phyloP scores from a whole-genome alignment of 2,329 filamentous ascomycete species.

The Aureobasidium sp. region DNA sequence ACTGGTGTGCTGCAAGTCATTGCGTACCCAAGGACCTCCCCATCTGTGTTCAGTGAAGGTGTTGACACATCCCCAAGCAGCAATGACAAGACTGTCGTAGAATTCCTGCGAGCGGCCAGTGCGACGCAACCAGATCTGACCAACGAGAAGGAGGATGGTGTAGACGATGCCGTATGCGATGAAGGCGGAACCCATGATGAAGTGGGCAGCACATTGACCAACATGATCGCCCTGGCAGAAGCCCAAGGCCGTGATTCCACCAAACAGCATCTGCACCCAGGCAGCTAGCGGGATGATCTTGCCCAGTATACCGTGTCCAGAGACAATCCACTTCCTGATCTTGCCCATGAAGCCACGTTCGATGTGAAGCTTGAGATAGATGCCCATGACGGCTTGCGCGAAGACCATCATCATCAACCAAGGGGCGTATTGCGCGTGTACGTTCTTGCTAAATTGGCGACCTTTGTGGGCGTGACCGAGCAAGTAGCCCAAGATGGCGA shows the following conservation, averaged over 20 bases:
- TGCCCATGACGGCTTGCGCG: slow-evolving; percentile 68
- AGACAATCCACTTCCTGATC: slow-evolving; percentile 65
- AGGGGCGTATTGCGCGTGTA: slow-evolving; percentile 74
- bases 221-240: slow-evolving; percentile 86
- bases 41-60: slow-evolving; percentile 97
- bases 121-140: slow-evolving; percentile 76
- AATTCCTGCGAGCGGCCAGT: slow-evolving; percentile 91
- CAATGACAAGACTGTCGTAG: slow-evolving; percentile 86
- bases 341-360: slow-evolving; percentile 74
- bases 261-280: slow-evolving; percentile 95
- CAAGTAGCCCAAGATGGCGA: slow-evolving; percentile 81
- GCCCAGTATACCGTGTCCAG: slow-evolving; percentile 72
- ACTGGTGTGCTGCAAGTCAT: slow-evolving; percentile 95
- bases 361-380: slow-evolving; percentile 85
- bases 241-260: slow-evolving; percentile 82
- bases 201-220: slow-evolving; percentile 90
- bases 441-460: slow-evolving; percentile 73
- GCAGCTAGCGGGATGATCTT: slow-evolving; percentile 79
- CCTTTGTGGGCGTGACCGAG: slow-evolving; percentile 87
- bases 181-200: slow-evolving; percentile 97
- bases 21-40: slow-evolving; percentile 81
- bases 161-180: slow-evolving; percentile 88
- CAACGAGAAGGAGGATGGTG: slow-evolving; percentile 77
- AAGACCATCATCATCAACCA: slow-evolving; percentile 73
- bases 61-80: slow-evolving; percentile 93